Conservation (phyloP, 2,329 filamentous ascomycete species). For the Aspergillus tanneri region DNA sequence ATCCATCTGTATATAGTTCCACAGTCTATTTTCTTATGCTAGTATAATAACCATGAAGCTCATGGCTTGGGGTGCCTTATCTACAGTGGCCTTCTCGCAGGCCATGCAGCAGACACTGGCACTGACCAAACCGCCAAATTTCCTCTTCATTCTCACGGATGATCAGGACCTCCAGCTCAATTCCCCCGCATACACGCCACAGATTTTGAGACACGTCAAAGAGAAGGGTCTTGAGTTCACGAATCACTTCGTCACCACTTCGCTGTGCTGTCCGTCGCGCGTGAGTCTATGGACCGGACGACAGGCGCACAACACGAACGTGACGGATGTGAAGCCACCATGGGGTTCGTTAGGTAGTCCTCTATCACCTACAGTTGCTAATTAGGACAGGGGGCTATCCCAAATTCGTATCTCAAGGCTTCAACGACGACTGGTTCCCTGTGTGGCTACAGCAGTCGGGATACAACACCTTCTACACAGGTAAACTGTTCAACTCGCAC, state of each 20-base stretch:
- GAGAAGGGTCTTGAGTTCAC: conserved; percentile 60
- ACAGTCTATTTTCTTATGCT: background rate
- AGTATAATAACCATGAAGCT: conserved; percentile 26
- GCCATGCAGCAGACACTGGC: conserved; percentile 11
- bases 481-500: conserved; percentile 57
- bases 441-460: conserved; percentile 54
- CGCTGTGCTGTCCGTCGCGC: conserved; percentile 67
- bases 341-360: conserved; percentile 43
- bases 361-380: background rate
- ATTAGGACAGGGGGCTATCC: conserved; percentile 31
- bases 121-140: conserved; percentile 47
- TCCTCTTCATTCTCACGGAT: conserved; percentile 67
- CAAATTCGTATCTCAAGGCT: conserved; percentile 52
- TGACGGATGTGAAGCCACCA: conserved; percentile 58
- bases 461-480: conserved; percentile 56
- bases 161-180: conserved; percentile 65
- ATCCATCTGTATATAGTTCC: background rate
- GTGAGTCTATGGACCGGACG: conserved; percentile 66
- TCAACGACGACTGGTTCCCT: conserved; percentile 53
- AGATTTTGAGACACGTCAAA: conserved; percentile 56
- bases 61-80: conserved; percentile 6
- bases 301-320: conserved; percentile 69
- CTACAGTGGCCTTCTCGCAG: conserved; percentile 16
- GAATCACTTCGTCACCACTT: conserved; percentile 65
- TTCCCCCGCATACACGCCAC: conserved; percentile 62